phyloP scores from a whole-genome alignment of 2,329 filamentous ascomycete genomes.

The Calycina herbarum region DNA sequence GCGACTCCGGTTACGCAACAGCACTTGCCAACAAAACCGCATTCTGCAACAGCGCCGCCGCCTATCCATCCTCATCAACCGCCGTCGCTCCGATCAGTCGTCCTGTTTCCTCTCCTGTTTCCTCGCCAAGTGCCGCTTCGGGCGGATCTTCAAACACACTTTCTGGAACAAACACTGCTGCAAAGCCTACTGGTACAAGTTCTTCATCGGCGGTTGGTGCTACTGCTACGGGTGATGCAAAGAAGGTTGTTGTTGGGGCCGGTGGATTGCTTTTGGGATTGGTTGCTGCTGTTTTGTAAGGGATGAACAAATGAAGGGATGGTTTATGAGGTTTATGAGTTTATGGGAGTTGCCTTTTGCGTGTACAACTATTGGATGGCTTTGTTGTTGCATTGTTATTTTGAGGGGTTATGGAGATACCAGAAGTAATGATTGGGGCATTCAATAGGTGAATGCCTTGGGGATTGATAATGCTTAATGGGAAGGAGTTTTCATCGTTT shows the following conservation, averaged over 20 bases:
- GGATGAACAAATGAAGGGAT: not conserved
- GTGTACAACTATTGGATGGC: not conserved
- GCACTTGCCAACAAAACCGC: slow-evolving; percentile 24
- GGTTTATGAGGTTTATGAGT: not conserved
- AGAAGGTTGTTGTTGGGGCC: slow-evolving; percentile 23
- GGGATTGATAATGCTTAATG: not conserved
- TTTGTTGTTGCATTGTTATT: not conserved
- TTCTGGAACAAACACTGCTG: slow-evolving; percentile 12
- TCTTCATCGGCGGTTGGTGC: not conserved
- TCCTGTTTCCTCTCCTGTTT: slow-evolving; percentile 17
- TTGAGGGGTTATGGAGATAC: not conserved
- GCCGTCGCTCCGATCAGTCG: slow-evolving; percentile 22
- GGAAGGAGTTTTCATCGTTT: not conserved
- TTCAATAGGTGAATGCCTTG: not conserved
- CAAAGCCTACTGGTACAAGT: slow-evolving; percentile 15
- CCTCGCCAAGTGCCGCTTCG: not conserved
- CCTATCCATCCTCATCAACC: slow-evolving; percentile 25
- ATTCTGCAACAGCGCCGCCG: slow-evolving; percentile 31
- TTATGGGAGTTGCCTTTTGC: not conserved
- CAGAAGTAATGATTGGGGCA: not conserved
- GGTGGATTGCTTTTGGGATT: slow-evolving; percentile 27
- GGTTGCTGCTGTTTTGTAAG: slow-evolving; percentile 28
- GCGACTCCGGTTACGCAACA: slow-evolving; percentile 39
- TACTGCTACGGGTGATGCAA: slow-evolving; percentile 12
- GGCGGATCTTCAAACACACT: not conserved